A percentile compares a stretch with the other conserved stretches of the same genome.
Conservation (phyloP, 345 rosid genomes). For the Orychophragmus violaceus region DNA sequence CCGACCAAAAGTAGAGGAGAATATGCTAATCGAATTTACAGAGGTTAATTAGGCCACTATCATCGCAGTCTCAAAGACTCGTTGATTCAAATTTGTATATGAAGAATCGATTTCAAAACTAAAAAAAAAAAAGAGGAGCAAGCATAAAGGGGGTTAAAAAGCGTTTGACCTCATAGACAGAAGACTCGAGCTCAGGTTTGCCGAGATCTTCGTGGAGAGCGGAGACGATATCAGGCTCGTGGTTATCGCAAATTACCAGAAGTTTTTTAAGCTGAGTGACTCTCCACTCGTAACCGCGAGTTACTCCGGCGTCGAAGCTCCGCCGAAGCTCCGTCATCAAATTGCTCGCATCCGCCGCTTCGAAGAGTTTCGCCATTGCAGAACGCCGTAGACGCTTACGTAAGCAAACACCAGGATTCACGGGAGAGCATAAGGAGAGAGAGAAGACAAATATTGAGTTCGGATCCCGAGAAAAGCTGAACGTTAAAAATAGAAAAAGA, state of each 20-base stretch:
- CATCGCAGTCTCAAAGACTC: no score
- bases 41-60: neutral
- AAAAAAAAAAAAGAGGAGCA: no score
- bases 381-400: slow-evolving; percentile 1
- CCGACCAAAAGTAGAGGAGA: neutral
- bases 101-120: no score
- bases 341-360: slow-evolving; percentile 40
- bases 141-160: no score
- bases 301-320: slow-evolving; percentile 49
- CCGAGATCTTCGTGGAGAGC: slow-evolving; percentile 73
- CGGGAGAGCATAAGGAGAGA: neutral
- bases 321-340: slow-evolving; percentile 48
- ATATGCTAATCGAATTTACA: neutral
- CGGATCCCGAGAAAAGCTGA: slow-evolving; percentile 2
- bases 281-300: slow-evolving; percentile 75
- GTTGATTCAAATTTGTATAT: no score
- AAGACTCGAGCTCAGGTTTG: slow-evolving; percentile 74
- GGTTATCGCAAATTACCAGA: slow-evolving; percentile 44
- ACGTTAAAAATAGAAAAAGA: no score
- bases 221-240: slow-evolving; percentile 57
- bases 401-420: neutral
- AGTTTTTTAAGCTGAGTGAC: slow-evolving; percentile 55
- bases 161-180: slow-evolving; percentile 55
- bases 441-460: neutral
- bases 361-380: slow-evolving; percentile 43